Evolutionary conservation across 192 early-diverging fungal species (phyloP), one percentile per base, ranked within the genome.

Genomic region (Geosiphon pyriformis): DNA sequence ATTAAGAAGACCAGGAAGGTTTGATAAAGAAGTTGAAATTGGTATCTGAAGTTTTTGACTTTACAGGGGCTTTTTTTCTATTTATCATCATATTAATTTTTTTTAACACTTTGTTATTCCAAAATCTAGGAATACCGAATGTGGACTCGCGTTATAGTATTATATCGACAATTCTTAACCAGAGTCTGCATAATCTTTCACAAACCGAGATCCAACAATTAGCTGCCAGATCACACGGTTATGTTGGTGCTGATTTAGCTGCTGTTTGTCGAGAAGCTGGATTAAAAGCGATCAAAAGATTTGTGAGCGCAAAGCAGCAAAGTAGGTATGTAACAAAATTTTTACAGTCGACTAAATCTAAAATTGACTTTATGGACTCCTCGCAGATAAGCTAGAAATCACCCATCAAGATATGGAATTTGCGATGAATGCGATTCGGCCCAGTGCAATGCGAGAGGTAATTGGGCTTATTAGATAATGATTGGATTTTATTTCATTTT

Each of bases 1-100:
- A 0, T 73, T 98, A 17, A 84, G 96, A 68, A 73, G 96, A 20
- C 94, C 96, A 3, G 96, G 96, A 1, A 76, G 96, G 49, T 95
- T 98, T 70, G 96, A 98, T 72, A 81, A 90, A 1, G 96, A 98
- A 70, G 76, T 98, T n/a, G 95, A 96, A 64, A 94, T 98, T 59
- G 89, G 92, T 81, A 65, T 29, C 59, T 50, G 15, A 26, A 4
- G 12, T 10, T 22, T 20, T 17, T 20, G 20, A 1, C 26, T 30
- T 4, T 48, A 17, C 18, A 22, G 8, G 18, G n/a, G 26, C 12
- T 8, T 15, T 1, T 62, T 46, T 26, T 22, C 35, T 15, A 17
- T 8, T 33, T 34, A 20, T 26, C 42, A 30, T 0, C 27, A 17
- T 1, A 23, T 7, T 59, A 4, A 15, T 4, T 27, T 22, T 11